Conservation (phyloP, 2,329 filamentous ascomycete species). For the Aspergillus quadricinctus region DNA sequence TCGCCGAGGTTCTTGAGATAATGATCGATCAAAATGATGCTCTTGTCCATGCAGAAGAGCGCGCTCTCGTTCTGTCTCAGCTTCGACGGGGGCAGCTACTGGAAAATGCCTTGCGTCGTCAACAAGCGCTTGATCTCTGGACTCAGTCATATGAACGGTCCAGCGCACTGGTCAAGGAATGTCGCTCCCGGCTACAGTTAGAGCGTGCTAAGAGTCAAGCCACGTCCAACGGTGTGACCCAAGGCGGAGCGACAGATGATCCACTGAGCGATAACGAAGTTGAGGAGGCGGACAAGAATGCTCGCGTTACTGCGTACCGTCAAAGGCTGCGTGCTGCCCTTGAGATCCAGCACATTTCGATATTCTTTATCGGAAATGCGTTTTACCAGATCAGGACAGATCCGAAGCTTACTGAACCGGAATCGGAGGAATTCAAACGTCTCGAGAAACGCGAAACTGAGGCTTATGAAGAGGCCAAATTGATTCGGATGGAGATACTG, state of each 20-base stretch:
- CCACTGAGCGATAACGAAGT: conserved; percentile 32
- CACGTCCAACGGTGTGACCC: conserved; percentile 17
- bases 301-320: conserved; percentile 55
- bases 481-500: conserved; percentile 74
- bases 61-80: conserved; percentile 59
- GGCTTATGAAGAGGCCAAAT: conserved; percentile 74
- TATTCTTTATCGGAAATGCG: conserved; percentile 80
- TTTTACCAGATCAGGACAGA: conserved; percentile 79
- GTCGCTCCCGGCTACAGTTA: conserved; percentile 56
- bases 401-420: conserved; percentile 57
- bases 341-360: conserved; percentile 74
- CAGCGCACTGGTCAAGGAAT: conserved; percentile 52
- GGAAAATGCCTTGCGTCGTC: conserved; percentile 66
- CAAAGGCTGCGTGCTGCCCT: conserved; percentile 67
- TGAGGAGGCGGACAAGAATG: conserved; percentile 38
- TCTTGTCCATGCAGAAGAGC: conserved; percentile 63
- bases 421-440: conserved; percentile 61
- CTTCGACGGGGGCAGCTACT: conserved; percentile 71
- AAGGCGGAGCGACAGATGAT: conserved; percentile 13
- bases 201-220: conserved; percentile 37
- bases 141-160: conserved; percentile 51
- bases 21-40: conserved; percentile 86
- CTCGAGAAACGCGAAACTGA: conserved; percentile 68
- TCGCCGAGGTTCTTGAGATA: conserved; percentile 78
- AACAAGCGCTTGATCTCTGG: conserved; percentile 69